Evolutionary conservation across 2,329 filamentous ascomycete genomes (phyloP), one percentile per base, ranked within the genome.

Genomic region (Fusarium sacchari): DNA sequence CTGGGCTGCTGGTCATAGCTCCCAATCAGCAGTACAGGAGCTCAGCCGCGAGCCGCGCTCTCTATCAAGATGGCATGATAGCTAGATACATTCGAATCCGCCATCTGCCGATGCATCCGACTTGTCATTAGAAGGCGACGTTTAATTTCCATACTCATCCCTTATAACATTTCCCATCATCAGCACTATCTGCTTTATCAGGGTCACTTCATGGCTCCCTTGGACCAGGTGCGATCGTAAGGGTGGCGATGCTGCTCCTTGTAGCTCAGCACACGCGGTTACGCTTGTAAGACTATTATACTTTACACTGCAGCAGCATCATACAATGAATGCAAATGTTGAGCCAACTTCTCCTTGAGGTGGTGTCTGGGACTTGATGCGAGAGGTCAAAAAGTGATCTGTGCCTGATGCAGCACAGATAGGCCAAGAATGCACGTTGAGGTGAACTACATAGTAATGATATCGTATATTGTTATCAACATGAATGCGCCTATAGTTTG

Each of bases 21-120:
- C 42, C 28, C 24, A 18, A 18, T 24, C n/a, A 24, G 30, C 30
- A 20, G 47, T 26, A 36, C 6, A 58, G 18, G 32, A 36, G 24
- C 34, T 36, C 43, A 47, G 34, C 55, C 40, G 55, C 55, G 40
- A 58, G 43, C 55, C 55, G 55, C 55, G 55, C 40, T 58, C 55
- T 53, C 10, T 49, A 49, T 49, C 55, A 36, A 28, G n/a, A 58
- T 20, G 8, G 4, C 30, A 32, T 36, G 40, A 49, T 58, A 58
- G 30, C 30, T 46, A 24, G 15, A 49, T 28, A 49, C 26, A 36
- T n/a, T 22, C 55, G 11, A 47, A 49, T 26, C 40, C n/a, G 18
- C 26, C 39, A 49, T 36, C 15, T 36, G 55, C 55, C 55, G 40
- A 20, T 36, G 18, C 40, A 28, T 36, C 55, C 30, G 40, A 24